These are phyloP conservation scores for Mortierella sp. DNA, from an alignment of 371 early-diverging fungal species.

Conservation along the genomic window DNA sequence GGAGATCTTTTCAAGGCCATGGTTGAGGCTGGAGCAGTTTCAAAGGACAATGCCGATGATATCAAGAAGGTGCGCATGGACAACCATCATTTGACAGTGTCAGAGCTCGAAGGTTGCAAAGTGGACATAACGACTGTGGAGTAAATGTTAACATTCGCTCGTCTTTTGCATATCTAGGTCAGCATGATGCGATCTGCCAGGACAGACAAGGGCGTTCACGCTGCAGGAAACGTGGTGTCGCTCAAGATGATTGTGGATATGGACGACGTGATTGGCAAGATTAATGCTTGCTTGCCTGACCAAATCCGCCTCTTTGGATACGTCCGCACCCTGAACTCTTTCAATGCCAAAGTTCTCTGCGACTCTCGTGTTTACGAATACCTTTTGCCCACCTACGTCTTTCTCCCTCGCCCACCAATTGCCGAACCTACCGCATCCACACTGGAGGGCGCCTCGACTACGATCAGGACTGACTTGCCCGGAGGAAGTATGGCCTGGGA, in stretches of 20 bases:
- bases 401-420: slow-evolving; percentile 62
- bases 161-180: slow-evolving; percentile 60
- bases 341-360: slow-evolving; percentile 94
- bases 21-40: slow-evolving; percentile 80
- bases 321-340: slow-evolving; percentile 80
- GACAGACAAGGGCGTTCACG: slow-evolving; percentile 99
- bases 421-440: slow-evolving; percentile 15
- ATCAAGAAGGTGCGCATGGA: slow-evolving; percentile 80
- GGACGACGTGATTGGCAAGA: slow-evolving; percentile 75
- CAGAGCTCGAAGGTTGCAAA: neutral
- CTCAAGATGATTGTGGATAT: slow-evolving; percentile 91
- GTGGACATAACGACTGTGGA: neutral
- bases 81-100: neutral
- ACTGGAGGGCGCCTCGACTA: slow-evolving; percentile 20
- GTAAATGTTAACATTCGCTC: neutral
- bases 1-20: slow-evolving; percentile 85
- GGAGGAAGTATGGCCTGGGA: slow-evolving; percentile 55
- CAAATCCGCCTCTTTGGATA: slow-evolving; percentile 86
- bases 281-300: slow-evolving; percentile 83
- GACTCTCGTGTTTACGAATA: slow-evolving; percentile 98
- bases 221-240: slow-evolving; percentile 96
- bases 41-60: slow-evolving; percentile 80
- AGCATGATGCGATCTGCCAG: slow-evolving; percentile 91
- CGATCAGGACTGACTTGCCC: slow-evolving; percentile 53
- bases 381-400: slow-evolving; percentile 93